phyloP scores from a whole-genome alignment of 106 monocot genomes.

The Dendrobium catenatum region DNA sequence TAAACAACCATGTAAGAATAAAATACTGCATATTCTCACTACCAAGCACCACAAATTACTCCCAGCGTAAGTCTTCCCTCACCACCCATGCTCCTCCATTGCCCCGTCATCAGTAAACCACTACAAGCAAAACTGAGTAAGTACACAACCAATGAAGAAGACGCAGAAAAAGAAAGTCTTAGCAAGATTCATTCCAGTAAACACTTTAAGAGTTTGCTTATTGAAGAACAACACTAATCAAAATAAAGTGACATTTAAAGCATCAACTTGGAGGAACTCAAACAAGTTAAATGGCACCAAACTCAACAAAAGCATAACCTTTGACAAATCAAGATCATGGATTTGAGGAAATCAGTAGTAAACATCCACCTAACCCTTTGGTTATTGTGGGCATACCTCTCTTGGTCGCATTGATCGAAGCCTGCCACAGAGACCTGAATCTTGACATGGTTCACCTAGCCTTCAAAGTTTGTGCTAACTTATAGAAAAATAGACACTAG shows the following conservation, averaged over 20 bases:
- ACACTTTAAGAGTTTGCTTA: neutral
- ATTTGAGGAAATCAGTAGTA: neutral
- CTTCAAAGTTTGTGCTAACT: neutral
- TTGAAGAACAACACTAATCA: neutral
- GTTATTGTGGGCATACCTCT: neutral
- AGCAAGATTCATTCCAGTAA: neutral
- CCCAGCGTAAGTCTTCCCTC: too few species aligned
- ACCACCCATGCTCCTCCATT: too few species aligned
- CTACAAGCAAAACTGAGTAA: too few species aligned
- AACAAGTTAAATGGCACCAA: neutral
- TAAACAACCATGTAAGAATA: too few species aligned
- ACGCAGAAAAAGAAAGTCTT: too few species aligned
- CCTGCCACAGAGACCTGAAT: constrained; percentile 2
- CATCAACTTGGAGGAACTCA: neutral
- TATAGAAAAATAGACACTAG: neutral
- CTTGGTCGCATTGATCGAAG: constrained; percentile 9
- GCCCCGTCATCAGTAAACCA: too few species aligned
- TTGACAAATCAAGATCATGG: neutral
- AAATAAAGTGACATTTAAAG: neutral
- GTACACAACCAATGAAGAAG: too few species aligned
- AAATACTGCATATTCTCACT: too few species aligned
- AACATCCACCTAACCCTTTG: neutral
- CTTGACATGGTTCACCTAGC: neutral
- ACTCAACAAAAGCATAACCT: neutral
- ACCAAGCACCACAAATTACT: too few species aligned